phyloP scores from a whole-genome alignment of 768 basidiomycete genomes.

The Galerina sulciceps region DNA sequence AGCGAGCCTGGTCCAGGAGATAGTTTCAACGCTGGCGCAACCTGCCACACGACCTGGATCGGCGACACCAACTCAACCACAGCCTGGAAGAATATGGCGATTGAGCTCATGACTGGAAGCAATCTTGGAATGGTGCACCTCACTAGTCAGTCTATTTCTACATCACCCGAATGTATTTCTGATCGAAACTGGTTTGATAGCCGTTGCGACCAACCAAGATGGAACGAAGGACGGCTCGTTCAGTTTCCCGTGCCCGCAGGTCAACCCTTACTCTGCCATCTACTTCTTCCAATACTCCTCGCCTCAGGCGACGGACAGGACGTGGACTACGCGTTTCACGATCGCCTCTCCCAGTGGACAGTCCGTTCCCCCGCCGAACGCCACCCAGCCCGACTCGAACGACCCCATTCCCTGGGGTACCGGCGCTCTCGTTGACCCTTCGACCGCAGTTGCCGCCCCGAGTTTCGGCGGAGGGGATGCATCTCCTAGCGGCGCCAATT shows the following conservation, averaged over 20 bases:
- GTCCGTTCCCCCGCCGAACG: constrained; percentile 51
- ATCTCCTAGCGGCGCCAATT: constrained; percentile 4
- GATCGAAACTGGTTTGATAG: constrained; percentile 36
- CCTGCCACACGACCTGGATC: constrained; percentile 63
- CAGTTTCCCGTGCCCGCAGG: constrained; percentile 68
- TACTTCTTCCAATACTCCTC: constrained; percentile 84
- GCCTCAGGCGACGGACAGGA: constrained; percentile 37
- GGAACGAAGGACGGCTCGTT: constrained; percentile 60
- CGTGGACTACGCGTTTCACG: constrained; percentile 81
- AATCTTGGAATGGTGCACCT: constrained; percentile 71
- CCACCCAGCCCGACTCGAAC: constrained; percentile 55
- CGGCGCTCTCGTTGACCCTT: constrained; percentile 57
- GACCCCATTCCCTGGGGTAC: constrained; percentile 69
- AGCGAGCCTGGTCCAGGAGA: constrained; percentile 59
- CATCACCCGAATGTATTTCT: no score
- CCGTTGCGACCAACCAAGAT: constrained; percentile 63
- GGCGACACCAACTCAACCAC: constrained; percentile 53
- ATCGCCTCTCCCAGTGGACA: constrained; percentile 58
- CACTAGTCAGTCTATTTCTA: constrained; percentile 49
- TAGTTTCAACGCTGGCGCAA: constrained; percentile 55
- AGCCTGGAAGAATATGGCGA: constrained; percentile 70
- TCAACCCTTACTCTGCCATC: constrained; percentile 64
- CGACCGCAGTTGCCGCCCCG: constrained; percentile 43
- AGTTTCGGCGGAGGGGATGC: constrained; percentile 11
- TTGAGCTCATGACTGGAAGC: constrained; percentile 79